Conservation (phyloP, 208 protist genomes). For the Trypanosoma vivax region DNA sequence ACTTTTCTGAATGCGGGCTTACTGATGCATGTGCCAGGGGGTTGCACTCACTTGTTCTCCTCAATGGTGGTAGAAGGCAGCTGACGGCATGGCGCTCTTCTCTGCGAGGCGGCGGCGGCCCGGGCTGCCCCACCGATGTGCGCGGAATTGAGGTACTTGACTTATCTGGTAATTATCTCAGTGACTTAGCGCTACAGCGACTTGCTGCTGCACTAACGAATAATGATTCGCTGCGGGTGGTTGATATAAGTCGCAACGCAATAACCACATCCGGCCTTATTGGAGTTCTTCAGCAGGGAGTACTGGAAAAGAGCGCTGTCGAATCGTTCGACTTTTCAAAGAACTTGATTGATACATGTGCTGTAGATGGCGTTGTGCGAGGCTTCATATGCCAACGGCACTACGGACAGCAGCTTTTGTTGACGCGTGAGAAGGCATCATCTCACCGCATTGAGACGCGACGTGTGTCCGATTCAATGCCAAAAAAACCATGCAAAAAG, state of each 20-base stretch:
- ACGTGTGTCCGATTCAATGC: background rate
- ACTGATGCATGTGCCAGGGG: slow-evolving; percentile 35
- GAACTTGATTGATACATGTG: slow-evolving; percentile 21
- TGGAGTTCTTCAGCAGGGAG: slow-evolving; percentile 24
- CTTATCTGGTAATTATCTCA: slow-evolving; percentile 47
- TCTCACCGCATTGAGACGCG: background rate
- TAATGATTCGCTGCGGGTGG: slow-evolving; percentile 36
- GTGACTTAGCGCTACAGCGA: slow-evolving; percentile 37
- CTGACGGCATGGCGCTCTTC: slow-evolving; percentile 33
- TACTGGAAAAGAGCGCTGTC: slow-evolving; percentile 39
- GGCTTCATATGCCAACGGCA: slow-evolving; percentile 11
- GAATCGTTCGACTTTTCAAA: slow-evolving; percentile 51
- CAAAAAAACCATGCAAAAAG: background rate
- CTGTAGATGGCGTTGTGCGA: slow-evolving; percentile 7
- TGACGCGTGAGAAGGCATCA: slow-evolving; percentile 12
- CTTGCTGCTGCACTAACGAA: slow-evolving; percentile 29
- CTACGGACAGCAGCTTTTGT: slow-evolving; percentile 20
- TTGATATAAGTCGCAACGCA: slow-evolving; percentile 46
- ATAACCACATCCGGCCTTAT: slow-evolving; percentile 25
- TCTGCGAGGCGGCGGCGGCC: slow-evolving; percentile 19
- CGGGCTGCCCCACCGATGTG: background rate
- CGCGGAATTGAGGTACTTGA: slow-evolving; percentile 37
- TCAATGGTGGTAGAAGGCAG: slow-evolving; percentile 15
- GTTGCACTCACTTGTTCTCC: slow-evolving; percentile 34
- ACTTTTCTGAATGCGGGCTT: slow-evolving; percentile 50